Percentiles rank a stretch among this genome's conserved stretches.
Conservation (phyloP, 768 basidiomycete genomes). For the Pleurotus sapidus region DNA sequence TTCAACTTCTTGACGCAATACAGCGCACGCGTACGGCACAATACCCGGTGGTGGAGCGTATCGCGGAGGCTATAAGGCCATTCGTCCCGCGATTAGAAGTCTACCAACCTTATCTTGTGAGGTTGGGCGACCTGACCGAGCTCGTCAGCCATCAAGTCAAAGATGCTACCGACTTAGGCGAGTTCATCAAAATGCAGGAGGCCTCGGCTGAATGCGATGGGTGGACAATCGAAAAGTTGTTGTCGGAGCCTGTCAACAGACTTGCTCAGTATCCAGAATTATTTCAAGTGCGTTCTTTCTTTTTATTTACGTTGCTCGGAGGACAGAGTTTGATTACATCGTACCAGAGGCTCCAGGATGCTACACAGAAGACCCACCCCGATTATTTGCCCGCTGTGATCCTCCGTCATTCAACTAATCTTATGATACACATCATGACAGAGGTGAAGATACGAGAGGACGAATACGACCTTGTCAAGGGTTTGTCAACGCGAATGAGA, state of each 20-base stretch:
- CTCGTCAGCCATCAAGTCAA: slow-evolving; percentile 47
- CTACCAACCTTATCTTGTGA: slow-evolving; percentile 84
- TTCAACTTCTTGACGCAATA: slow-evolving; percentile 53
- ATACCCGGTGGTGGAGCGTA: slow-evolving; percentile 40
- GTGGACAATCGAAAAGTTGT: slow-evolving; percentile 63
- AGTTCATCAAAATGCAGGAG: slow-evolving; percentile 76
- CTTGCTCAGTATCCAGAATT: slow-evolving; percentile 68
- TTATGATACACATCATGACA: slow-evolving; percentile 73
- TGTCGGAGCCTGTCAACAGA: slow-evolving; percentile 75
- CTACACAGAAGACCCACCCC: slow-evolving; percentile 66
- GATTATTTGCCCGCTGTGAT: slow-evolving; percentile 71
- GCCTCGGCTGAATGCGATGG: slow-evolving; percentile 46
- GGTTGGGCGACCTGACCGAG: slow-evolving; percentile 57
- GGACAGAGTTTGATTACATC: too few relatives aligned
- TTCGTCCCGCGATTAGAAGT: slow-evolving; percentile 73
- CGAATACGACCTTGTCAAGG: slow-evolving; percentile 75
- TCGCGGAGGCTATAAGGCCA: slow-evolving; percentile 57
- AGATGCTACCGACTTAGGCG: slow-evolving; percentile 69
- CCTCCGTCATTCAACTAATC: slow-evolving; percentile 61
- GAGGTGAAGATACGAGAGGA: slow-evolving; percentile 88
- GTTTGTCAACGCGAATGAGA: slow-evolving; percentile 53
- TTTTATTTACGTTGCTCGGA: too few relatives aligned
- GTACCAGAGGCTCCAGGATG: slow-evolving; percentile 61
- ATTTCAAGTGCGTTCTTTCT: slow-evolving; percentile 58
- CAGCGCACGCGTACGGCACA: slow-evolving; percentile 36